Base-by-base conservation (phyloP, 306 rosid genomes). In the Ceratonia siliqua region DNA sequence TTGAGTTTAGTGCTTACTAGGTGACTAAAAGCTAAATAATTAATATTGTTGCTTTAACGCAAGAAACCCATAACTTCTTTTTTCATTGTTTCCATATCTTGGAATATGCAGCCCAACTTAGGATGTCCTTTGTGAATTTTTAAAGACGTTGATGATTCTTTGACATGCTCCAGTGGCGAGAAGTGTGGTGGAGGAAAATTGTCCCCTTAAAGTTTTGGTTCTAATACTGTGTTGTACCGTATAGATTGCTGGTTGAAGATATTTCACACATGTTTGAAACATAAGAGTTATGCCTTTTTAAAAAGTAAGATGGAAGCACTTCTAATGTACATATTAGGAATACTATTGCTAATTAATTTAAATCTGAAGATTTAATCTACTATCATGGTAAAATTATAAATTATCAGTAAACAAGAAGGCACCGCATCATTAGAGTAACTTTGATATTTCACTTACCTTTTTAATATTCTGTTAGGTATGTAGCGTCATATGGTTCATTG, bases 1-100 rank as follows among this genome's bases (percentile, higher is more conserved):
- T 74, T 83, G 52, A 48, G n/a, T 52, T 42, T 24, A 62, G 57
- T 73, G 61, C n/a, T 68, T 56, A 61, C 8, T 77, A 46, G 73
- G 48, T 59, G 65, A 42, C 33, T 6, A 33, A 33, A 33, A 59
- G 27, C 32, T 45, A 48, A 3, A 52, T 78, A 52, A 64, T 45
- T 58, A 49, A 8, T 50, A 45, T 67, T n/a, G 30, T 53, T 74
- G 25, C 10, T 15, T 66, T 13, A 24, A 9, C 17, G 22, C 61
- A 54, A 69, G 33, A 50, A 58, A 46, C 56, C 36, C 27, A 28
- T 13, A n/a, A 8, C 45, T 50, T 54, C 58, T 11, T 12, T 58
- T 41, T 73, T 22, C 66, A 42, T 38, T 74, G 62, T 62, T 64
- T 27, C 55, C 18, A 1, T 38, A 7, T 55, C 39, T 75, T 55